Evolutionary conservation across 1,284 basidiomycete species (phyloP), one percentile per base, ranked within the genome.

Genomic region (Moniliella sp.): DNA sequence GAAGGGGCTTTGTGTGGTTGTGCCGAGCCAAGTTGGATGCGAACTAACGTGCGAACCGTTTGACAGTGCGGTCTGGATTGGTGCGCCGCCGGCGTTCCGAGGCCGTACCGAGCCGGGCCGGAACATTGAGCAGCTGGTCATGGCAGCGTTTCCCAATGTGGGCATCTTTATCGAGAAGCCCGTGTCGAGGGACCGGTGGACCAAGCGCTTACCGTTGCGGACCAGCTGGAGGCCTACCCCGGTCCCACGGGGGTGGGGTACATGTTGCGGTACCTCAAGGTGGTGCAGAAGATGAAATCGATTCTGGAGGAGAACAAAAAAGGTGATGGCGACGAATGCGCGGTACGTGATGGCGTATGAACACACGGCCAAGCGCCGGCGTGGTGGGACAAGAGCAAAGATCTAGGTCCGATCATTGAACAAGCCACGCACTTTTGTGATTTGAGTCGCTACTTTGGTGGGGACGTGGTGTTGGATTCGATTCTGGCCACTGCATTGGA

Each of bases 141-240:
- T 93, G 60, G 76, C 82, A 58, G 64, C 74, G 50, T 88, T 94
- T 69, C 53, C 51, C n/a, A 42, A 53, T 12, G 42, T 48, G 4
- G 76, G 79, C n/a, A 70, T 88, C 64, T 91, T 91, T 61, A 70
- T 94, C 45, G 86, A 94, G 65, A 94, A 93, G 67, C 84, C 84
- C 17, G 70, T 88, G 43, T 75, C 82, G 15, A 84, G 18, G 83
- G 82, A 18, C 72, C 77, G 7, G 68, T 66, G 32, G 65, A 56
- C 14, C 45, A 63, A 35, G 61, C 57, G 11, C 55, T 66, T 32
- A 58, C 61, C 25, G 60, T 65, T 14, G 48, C 57, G 4, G 33
- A 53, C 23, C 34, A 45, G 42, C 41, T 61, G 25, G 43, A 55
- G 27, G 23, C 36, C 42, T 12, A 37, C 43, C 37, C 77, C 77